A percentile compares a stretch with the other conserved stretches of the same genome.
These are phyloP conservation scores for Botrytis porri DNA, from an alignment of 2,329 filamentous ascomycete species.

Conservation along the genomic window DNA sequence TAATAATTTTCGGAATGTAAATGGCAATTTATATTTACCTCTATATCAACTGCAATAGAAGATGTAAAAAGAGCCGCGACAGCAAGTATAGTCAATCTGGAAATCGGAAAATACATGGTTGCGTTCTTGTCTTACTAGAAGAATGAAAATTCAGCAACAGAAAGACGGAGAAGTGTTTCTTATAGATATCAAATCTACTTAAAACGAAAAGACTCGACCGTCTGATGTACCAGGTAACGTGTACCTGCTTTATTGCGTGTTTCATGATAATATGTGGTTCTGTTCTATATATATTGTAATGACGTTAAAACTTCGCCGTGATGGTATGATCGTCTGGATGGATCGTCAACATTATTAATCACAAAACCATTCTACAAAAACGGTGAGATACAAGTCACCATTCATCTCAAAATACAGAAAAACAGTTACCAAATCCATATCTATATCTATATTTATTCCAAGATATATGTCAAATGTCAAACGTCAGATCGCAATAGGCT, in stretches of 20 bases:
- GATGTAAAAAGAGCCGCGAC: not conserved
- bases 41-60: not conserved
- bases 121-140: not conserved
- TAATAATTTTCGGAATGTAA: not conserved
- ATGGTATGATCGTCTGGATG: not conserved
- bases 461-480: not conserved
- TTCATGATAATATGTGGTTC: conserved; percentile 9
- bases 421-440: not conserved
- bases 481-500: not conserved
- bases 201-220: not conserved
- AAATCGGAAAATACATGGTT: not conserved
- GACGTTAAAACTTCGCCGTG: not conserved
- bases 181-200: not conserved
- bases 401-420: not conserved
- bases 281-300: not conserved
- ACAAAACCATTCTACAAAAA: too few relatives aligned
- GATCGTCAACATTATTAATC: not conserved
- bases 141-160: not conserved
- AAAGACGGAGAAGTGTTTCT: not conserved
- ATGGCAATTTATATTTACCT: not conserved
- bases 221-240: not conserved
- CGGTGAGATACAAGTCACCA: not conserved
- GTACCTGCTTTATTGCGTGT: not conserved
- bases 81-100: not conserved
- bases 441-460: not conserved